Evolutionary conservation across 1,139 yeast species (phyloP), one percentile per base, ranked within the genome.

Genomic region (Taphrina flavorubra): DNA sequence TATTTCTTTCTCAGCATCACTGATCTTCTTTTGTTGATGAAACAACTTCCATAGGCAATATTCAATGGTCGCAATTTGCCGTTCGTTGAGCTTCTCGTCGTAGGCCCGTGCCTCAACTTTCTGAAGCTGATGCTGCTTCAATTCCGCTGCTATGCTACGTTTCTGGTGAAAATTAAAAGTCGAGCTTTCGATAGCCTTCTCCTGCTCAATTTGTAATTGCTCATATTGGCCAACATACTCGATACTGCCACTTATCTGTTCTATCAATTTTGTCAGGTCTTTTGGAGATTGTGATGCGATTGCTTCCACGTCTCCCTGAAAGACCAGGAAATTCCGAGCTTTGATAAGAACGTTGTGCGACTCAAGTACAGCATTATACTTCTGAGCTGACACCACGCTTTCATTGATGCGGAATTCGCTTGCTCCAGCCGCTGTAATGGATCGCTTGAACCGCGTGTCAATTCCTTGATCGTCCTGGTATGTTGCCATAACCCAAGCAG

Each of bases 231-330:
- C 81, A 62, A 85, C 82, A 73, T 79, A 85, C 62, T 90, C 96
- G 6, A 80, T 79, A 0, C 97, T 89, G 20, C 72, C 72, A 47
- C 72, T 66, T 39, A 94, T 86, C 36, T 86, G 87, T 78, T 94
- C 99, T 68, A 95, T 81, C 72, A 92, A 79, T 62, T 80, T 83
- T 2, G 96, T 86, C 71, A 94, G 81, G 61, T 91, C 97, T 56
- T 79, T 79, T 0, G 98, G 86, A 0, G 94, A 86, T 76, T 92
- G 97, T 1, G 96, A 84, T 0, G 99, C 99, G 65, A 94, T 87
- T 73, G 88, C 89, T 77, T 94, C 99, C 61, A 94, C 96, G 76
- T 94, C 98, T 69, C 99, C 99, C 80, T 94, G 99, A 77, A 94
- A 92, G 16, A 95, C 98, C 72, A 94, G 80, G 76, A 94, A 94